These are phyloP conservation scores for Thalassiosira profunda DNA, from an alignment of 108 stramenopile species.

Conservation along the genomic window DNA sequence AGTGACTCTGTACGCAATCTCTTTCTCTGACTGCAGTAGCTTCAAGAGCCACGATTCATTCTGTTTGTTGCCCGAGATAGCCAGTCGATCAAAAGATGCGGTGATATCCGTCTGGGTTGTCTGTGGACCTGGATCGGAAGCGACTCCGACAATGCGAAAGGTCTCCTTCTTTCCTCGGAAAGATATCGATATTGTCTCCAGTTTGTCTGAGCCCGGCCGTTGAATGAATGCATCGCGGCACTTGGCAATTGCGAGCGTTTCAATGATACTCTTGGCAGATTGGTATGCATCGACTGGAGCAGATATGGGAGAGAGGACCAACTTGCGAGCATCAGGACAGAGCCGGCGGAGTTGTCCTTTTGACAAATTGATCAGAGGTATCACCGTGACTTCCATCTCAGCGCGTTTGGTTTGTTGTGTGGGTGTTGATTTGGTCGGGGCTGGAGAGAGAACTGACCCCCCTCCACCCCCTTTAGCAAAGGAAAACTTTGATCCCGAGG, in stretches of 20 bases:
- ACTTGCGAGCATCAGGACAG: slow-evolving; percentile 30
- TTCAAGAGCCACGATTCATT: background rate
- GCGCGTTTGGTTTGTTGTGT: background rate
- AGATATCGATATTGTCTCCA: slow-evolving; percentile 34
- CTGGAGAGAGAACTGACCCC: slow-evolving; percentile 36
- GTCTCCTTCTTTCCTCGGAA: slow-evolving; percentile 33
- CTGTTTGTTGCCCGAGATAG: background rate
- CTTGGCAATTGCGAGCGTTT: slow-evolving; percentile 37
- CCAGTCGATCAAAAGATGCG: background rate
- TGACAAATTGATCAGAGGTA: slow-evolving; percentile 23
- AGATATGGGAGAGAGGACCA: slow-evolving; percentile 17
- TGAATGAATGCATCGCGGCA: slow-evolving; percentile 13
- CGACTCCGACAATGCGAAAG: slow-evolving; percentile 19
- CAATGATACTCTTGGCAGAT: slow-evolving; percentile 21
- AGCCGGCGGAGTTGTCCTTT: slow-evolving; percentile 7
- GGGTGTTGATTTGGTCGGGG: background rate
- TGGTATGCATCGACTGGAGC: background rate
- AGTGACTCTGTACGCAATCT: slow-evolving; percentile 35
- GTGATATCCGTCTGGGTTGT: background rate
- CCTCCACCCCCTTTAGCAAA: slow-evolving; percentile 72
- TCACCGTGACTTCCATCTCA: slow-evolving; percentile 7
- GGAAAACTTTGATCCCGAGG: slow-evolving; percentile 61
- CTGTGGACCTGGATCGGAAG: background rate
- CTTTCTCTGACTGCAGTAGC: background rate
- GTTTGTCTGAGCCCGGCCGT: background rate